A percentile compares a stretch with the other conserved stretches of the same genome.
phyloP scores from a whole-genome alignment of 345 rosid species.

The Leavenworthia alabamica region DNA sequence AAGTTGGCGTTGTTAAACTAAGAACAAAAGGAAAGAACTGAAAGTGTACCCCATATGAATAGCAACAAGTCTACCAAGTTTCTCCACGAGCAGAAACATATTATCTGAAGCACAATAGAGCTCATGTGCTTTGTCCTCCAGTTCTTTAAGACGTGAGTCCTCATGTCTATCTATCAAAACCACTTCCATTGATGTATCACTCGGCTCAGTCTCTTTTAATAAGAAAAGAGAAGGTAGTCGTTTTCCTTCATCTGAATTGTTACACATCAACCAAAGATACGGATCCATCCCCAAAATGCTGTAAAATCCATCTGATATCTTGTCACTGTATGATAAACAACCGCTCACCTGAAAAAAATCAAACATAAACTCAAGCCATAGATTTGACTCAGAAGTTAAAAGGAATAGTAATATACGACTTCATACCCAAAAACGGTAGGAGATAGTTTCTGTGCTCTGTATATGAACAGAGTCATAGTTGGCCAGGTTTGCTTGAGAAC shows the following conservation, averaged over 20 bases:
- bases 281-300: constrained; percentile 93
- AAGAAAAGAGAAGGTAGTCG: constrained; percentile 63
- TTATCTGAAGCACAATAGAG: constrained; percentile 65
- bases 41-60: constrained; percentile 71
- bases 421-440: constrained; percentile 84
- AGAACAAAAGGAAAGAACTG: neutral
- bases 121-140: constrained; percentile 83
- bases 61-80: constrained; percentile 83
- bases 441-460: constrained; percentile 48
- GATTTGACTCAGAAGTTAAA: neutral
- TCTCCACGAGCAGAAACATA: constrained; percentile 61
- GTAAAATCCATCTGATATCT: constrained; percentile 88
- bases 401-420: neutral
- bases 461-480: constrained; percentile 34
- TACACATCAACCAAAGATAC: constrained; percentile 86
- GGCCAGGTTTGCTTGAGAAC: constrained; percentile 52
- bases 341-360: constrained; percentile 71
- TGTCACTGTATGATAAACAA: constrained; percentile 76
- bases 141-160: constrained; percentile 71
- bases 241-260: constrained; percentile 55
- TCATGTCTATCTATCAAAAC: constrained; percentile 64
- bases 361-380: neutral
- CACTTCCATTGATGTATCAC: constrained; percentile 76
- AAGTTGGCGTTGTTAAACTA: no score
- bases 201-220: constrained; percentile 60